Base-by-base conservation (phyloP, 495 filamentous ascomycete genomes). In the Staphylotrichum tortipilum region DNA sequence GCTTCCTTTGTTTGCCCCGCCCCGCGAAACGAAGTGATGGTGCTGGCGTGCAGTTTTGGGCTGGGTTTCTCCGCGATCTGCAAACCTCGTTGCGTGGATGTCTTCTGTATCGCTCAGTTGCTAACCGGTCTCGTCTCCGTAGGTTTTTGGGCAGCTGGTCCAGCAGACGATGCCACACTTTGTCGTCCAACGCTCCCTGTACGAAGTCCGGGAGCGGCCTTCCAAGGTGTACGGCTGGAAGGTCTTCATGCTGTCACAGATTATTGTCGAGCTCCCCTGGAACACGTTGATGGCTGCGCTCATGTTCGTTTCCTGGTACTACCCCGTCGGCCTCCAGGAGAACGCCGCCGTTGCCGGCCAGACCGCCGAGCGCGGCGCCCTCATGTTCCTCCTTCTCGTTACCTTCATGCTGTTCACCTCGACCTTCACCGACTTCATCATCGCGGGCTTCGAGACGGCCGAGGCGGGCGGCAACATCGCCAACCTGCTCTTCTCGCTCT, bases 161-260 rank as follows among this genome's bases (percentile, higher is more conserved):
- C 80, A 88, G 54, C 89, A 94, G 60, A 88, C 85, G 53, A 92
- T 94, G 84, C 88, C 88, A 0, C 76, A 85, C 57, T 89, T 94
- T 60, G 78, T 86, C 43, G 77, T 78, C 10, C 85, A 91, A 60
- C 81, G 89, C 41, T 70, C 79, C 0, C 70, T 95, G 0, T 96
- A 90, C 64, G 89, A 95, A 62, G 83, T 81, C 11, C 85, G 89
- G 17, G 89, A 95, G 65, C 81, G 87, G 4, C 88, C 85, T 0
- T 85, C 84, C 41, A 90, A 89, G 63, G 80, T 83, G 3, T 95
- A 94, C 63, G 76, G 79, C 19, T 94, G 89, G 82, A 74, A 83
- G 60, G 82, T 83, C 23, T 92, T 94, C 63, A 85, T 92, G 76
- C 66, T 88, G 40, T 83, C 81, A 18, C 82, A 87, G 65, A 83